phyloP scores from a whole-genome alignment of 1,284 basidiomycete genomes.

The Ganoderma sinense region DNA sequence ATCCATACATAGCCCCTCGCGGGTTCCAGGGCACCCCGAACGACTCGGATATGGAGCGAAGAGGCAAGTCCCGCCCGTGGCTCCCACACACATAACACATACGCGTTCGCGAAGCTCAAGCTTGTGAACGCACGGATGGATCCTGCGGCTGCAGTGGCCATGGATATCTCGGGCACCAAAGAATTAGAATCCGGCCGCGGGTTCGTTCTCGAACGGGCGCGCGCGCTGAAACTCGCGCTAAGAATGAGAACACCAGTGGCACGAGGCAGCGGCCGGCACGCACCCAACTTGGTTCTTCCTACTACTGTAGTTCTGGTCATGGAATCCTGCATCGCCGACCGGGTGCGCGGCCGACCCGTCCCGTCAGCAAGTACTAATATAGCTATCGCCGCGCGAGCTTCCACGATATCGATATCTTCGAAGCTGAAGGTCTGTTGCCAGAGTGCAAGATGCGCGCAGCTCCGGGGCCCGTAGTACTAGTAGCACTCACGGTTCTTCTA shows the following conservation, averaged over 20 bases:
- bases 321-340: background rate
- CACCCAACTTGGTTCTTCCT: background rate
- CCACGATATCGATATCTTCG: background rate
- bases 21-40: background rate
- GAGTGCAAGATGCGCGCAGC: background rate
- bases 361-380: background rate
- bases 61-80: background rate
- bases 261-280: background rate
- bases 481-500: background rate
- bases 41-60: background rate
- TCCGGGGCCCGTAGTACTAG: background rate
- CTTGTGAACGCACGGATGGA: background rate
- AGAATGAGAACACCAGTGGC: background rate
- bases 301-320: too few species aligned
- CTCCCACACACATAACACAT: background rate
- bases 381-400: background rate
- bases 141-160: too few species aligned
- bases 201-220: too few species aligned
- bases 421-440: background rate
- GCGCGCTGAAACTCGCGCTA: too few species aligned
- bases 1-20: background rate
- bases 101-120: background rate
- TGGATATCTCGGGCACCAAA: background rate
- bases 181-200: too few species aligned
- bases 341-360: background rate